Evolutionary conservation across 495 filamentous ascomycete species (phyloP).

Genomic region (Aspergillus nidulans): DNA sequence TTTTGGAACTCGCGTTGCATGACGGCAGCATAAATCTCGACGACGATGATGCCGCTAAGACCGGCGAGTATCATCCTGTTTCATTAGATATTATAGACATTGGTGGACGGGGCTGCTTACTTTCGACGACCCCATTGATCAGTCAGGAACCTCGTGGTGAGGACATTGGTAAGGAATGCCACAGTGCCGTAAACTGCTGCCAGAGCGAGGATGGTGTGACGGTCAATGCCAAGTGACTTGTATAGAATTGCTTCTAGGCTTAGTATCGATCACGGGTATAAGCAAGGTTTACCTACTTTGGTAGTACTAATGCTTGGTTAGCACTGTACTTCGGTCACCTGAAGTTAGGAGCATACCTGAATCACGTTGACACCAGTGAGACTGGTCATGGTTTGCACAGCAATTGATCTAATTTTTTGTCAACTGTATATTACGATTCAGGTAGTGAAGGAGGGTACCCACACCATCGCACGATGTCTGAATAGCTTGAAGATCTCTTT

Average conservation of each 20-base stretch:
- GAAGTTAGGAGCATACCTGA: conserved; percentile 28
- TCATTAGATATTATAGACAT: too few species aligned
- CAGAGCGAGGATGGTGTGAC: conserved; percentile 48
- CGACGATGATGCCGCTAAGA: conserved; percentile 43
- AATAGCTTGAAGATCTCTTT: conserved; percentile 50
- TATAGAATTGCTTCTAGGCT: conserved; percentile 42
- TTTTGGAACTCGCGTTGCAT: conserved; percentile 56
- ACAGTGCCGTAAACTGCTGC: conserved; percentile 54
- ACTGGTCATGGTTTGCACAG: conserved; percentile 55
- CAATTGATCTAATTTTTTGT: conserved; percentile 39
- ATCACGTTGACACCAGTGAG: conserved; percentile 56
- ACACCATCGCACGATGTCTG: conserved; percentile 47
- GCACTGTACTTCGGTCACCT: background rate
- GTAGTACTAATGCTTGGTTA: conserved; percentile 36
- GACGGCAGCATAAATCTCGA: conserved; percentile 56
- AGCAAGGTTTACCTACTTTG: conserved; percentile 36
- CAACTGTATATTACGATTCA: background rate
- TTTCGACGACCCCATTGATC: conserved; percentile 60
- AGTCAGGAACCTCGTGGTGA: conserved; percentile 51
- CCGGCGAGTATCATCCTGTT: conserved; percentile 52
- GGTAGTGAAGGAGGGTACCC: conserved; percentile 12
- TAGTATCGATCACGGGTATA: background rate
- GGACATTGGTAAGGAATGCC: conserved; percentile 48
- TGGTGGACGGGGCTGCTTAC: conserved; percentile 21
- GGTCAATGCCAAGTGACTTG: conserved; percentile 51